A percentile compares a stretch with the other conserved stretches of the same genome.
Evolutionary conservation across 2,329 filamentous ascomycete genomes (phyloP).

Genomic region (Tolypocladium tropicale): DNA sequence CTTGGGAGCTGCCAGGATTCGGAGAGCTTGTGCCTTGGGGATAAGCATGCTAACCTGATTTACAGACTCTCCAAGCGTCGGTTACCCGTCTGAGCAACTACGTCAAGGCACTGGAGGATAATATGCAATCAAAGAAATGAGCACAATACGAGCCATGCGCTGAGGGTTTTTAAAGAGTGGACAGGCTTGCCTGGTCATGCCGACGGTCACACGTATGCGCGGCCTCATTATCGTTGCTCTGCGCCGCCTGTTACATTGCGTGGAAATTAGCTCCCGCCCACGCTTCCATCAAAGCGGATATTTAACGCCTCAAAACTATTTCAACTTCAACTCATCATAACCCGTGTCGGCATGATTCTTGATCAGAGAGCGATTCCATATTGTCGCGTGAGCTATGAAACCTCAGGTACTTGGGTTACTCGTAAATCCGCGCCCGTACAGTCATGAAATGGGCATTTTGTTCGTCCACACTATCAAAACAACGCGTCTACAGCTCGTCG

Average conservation of each 20-base stretch:
- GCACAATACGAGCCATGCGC: not conserved
- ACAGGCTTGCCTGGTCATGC: not conserved
- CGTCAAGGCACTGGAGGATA: slow-evolving; percentile 71
- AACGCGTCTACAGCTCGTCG: slow-evolving; percentile 62
- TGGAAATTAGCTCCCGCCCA: not conserved
- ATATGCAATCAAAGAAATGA: slow-evolving; percentile 64
- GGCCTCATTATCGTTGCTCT: not conserved
- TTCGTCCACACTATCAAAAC: slow-evolving; percentile 10
- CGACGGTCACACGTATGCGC: not conserved
- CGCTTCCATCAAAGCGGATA: not conserved
- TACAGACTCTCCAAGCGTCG: slow-evolving; percentile 73
- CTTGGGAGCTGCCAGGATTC: not conserved
- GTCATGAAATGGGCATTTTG: slow-evolving; percentile 19
- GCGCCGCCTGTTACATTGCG: not conserved
- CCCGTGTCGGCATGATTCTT: not conserved
- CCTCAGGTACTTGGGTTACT: slow-evolving; percentile 7
- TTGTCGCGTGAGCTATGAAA: slow-evolving; percentile 17
- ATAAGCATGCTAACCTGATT: not conserved
- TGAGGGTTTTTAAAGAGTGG: not conserved
- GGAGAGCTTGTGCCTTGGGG: not conserved
- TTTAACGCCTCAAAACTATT: too few species aligned
- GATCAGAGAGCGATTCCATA: slow-evolving; percentile 13
- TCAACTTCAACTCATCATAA: not conserved
- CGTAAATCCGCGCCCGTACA: slow-evolving; percentile 22
- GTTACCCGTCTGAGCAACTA: slow-evolving; percentile 81